Percentiles rank a stretch among this genome's conserved stretches.
Evolutionary conservation across 2,329 filamentous ascomycete species (phyloP).

Genomic region (Neospermospora avenae): DNA sequence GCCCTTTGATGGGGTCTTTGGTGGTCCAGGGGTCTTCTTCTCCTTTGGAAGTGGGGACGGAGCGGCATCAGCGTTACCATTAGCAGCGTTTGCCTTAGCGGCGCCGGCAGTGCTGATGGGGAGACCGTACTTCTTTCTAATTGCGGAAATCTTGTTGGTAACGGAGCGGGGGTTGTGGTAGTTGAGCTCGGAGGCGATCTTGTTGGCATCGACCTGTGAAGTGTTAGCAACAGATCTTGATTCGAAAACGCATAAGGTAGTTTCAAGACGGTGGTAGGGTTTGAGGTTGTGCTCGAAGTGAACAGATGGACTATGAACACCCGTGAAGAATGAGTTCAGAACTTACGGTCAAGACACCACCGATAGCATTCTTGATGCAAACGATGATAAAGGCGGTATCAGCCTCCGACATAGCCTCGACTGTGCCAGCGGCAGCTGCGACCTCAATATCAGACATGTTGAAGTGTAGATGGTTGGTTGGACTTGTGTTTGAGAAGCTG

Average conservation of each 20-base stretch:
- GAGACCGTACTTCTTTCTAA: constrained; percentile 30
- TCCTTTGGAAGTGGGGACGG: not conserved
- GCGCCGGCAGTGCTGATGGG: constrained; percentile 1
- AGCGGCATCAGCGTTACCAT: not conserved
- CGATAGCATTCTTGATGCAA: constrained; percentile 27
- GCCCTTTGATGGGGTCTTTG: constrained; percentile 3
- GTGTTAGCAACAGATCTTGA: no score
- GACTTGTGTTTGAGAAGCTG: not conserved
- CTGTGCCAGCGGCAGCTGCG: not conserved
- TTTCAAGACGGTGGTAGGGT: no score
- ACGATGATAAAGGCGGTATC: constrained; percentile 28
- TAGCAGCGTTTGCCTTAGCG: not conserved
- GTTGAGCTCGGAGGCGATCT: constrained; percentile 21
- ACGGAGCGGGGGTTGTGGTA: constrained; percentile 27
- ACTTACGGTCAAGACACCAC: constrained; percentile 27
- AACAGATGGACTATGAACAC: no score
- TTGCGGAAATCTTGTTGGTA: constrained; percentile 21
- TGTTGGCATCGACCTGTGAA: constrained; percentile 23
- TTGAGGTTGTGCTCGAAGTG: no score
- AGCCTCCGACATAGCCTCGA: constrained; percentile 12
- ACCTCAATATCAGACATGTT: constrained; percentile 14
- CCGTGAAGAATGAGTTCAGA: not conserved
- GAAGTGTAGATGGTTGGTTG: not conserved
- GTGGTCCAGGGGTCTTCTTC: not conserved
- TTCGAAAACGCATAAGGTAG: no score